These are phyloP conservation scores for Leishmania braziliensis DNA, from an alignment of 208 protist species.

Conservation along the genomic window DNA sequence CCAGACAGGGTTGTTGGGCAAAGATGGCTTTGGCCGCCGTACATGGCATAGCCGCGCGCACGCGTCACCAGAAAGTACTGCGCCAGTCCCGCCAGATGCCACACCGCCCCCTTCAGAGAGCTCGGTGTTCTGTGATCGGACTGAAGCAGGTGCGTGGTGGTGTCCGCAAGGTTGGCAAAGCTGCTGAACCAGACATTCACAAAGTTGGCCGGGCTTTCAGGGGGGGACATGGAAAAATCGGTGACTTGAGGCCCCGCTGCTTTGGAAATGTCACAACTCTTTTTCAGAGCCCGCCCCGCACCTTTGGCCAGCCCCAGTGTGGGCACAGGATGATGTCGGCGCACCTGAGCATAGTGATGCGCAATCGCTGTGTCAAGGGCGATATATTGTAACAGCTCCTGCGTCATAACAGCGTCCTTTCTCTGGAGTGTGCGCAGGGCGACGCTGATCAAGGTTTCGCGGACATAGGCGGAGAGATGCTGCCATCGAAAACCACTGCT, in stretches of 20 bases:
- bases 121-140: constrained; percentile 40
- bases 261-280: constrained; percentile 8
- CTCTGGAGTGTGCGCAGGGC: constrained; percentile 29
- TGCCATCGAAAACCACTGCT: constrained; percentile 13
- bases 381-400: constrained; percentile 35
- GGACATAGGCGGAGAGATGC: constrained; percentile 17
- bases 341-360: constrained; percentile 18
- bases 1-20: background rate
- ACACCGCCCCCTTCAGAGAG: constrained; percentile 44
- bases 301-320: background rate
- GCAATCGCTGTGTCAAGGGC: constrained; percentile 27
- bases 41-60: constrained; percentile 29
- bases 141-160: constrained; percentile 45
- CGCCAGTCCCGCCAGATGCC: constrained; percentile 56
- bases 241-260: background rate
- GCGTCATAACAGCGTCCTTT: constrained; percentile 23
- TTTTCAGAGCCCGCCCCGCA: constrained; percentile 3
- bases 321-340: background rate
- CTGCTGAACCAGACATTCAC: constrained; percentile 42
- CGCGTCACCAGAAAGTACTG: constrained; percentile 41
- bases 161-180: constrained; percentile 48
- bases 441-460: constrained; percentile 28
- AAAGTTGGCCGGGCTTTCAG: constrained; percentile 14
- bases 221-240: background rate
- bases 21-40: constrained; percentile 23